A percentile compares a stretch with the other conserved stretches of the same genome.
Conservation (phyloP, 441 rosid species). For the Populus hybrid region DNA sequence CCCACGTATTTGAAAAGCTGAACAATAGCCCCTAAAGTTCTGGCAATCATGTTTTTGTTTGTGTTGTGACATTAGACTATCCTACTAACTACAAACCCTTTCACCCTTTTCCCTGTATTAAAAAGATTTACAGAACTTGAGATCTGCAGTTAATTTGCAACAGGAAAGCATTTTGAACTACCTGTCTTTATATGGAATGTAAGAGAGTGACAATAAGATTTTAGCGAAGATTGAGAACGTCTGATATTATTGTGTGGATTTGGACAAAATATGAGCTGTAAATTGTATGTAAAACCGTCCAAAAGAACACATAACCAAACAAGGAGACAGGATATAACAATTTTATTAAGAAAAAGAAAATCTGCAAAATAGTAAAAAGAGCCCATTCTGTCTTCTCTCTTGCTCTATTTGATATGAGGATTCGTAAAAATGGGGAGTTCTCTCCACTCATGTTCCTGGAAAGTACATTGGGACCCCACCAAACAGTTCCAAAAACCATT, state of each 20-base stretch:
- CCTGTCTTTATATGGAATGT: neutral
- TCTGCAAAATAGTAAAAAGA: conserved; percentile 20
- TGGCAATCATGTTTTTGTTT: too few relatives aligned
- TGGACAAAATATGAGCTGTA: neutral
- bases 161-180: neutral
- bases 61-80: neutral
- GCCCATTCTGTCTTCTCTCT: neutral
- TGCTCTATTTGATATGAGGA: conserved; percentile 51
- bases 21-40: too few relatives aligned
- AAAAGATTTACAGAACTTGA: too few relatives aligned
- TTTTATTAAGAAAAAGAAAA: neutral
- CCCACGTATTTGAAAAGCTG: too few relatives aligned
- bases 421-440: conserved; percentile 70
- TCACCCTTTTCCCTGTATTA: too few relatives aligned
- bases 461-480: conserved; percentile 26
- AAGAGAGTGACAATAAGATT: neutral
- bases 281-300: conserved; percentile 20
- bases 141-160: neutral
- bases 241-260: neutral
- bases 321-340: neutral
- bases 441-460: conserved; percentile 29
- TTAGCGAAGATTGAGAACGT: neutral
- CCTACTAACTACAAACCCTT: too few relatives aligned
- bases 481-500: conserved; percentile 22
- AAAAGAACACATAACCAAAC: neutral